A percentile compares a stretch with the other conserved stretches of the same genome.
Evolutionary conservation across 495 filamentous ascomycete species (phyloP).

Genomic region (Penicillium malachiteum): DNA sequence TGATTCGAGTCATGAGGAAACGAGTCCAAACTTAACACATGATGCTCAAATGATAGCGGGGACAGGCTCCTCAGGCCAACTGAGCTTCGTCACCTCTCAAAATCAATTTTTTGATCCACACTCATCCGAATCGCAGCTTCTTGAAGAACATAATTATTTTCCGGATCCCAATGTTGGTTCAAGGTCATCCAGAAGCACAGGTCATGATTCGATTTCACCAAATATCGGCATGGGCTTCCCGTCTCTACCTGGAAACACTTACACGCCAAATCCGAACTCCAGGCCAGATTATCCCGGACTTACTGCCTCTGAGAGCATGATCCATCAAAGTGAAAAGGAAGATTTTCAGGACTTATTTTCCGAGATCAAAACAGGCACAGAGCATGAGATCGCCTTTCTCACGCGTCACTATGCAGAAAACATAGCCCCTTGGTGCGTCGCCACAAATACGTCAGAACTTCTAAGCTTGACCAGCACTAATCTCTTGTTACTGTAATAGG

Average conservation of each 20-base stretch:
- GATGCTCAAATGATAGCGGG: too few species aligned
- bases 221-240: conserved; percentile 1
- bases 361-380: conserved; percentile 41
- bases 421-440: conserved; percentile 36
- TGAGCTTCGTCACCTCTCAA: too few species aligned
- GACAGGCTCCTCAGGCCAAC: too few species aligned
- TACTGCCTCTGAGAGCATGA: conserved; percentile 18
- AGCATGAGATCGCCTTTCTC: conserved; percentile 43
- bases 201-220: conserved; percentile 17
- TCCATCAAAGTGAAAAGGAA: conserved; percentile 33
- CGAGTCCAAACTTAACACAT: too few species aligned
- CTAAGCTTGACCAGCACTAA: too few species aligned
- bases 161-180: too few species aligned
- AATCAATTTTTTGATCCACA: too few species aligned
- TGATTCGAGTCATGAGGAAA: too few species aligned
- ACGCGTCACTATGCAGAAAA: conserved; percentile 37
- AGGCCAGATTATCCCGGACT: conserved; percentile 9
- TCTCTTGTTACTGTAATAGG: conserved; percentile 16
- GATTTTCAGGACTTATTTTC: conserved; percentile 44
- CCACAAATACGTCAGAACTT: too few species aligned
- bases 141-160: too few species aligned
- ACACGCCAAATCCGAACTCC: background rate
- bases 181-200: conserved; percentile 1
- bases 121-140: too few species aligned
- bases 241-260: background rate